Evolutionary conservation across 371 early-diverging fungal genomes (phyloP).

Genomic region (Zancudomyces culisetae): DNA sequence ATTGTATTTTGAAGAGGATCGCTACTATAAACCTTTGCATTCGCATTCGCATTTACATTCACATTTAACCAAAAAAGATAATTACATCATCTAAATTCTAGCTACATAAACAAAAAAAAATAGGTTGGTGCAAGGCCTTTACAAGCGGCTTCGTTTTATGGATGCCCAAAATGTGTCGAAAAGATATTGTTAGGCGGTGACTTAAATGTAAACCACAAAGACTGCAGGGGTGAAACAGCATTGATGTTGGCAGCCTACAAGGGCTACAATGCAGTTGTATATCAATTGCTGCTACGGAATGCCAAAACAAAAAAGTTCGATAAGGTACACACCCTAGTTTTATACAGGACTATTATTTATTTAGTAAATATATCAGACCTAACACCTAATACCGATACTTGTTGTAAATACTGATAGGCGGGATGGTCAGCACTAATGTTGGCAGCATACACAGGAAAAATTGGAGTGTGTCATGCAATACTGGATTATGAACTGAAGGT

Average conservation of each 20-base stretch:
- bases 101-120: no score
- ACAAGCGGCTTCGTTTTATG: constrained; percentile 17
- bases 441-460: constrained; percentile 17
- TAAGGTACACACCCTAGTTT: no score
- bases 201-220: constrained; percentile 1
- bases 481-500: constrained; percentile 6
- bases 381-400: background rate
- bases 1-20: no score
- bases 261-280: constrained; percentile 13
- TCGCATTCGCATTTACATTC: background rate
- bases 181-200: background rate
- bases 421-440: constrained; percentile 23
- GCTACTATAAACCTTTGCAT: background rate
- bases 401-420: background rate
- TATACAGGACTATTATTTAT: no score
- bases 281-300: constrained; percentile 4
- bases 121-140: background rate
- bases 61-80: no score
- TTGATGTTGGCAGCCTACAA: constrained; percentile 20
- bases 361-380: no score
- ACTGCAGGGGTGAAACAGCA: constrained; percentile 15
- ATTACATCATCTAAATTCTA: no score
- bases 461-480: constrained; percentile 19
- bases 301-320: constrained; percentile 11
- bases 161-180: constrained; percentile 6